Percentiles rank a stretch among this genome's conserved stretches.
These are phyloP conservation scores for Trichopus zeylanicus DNA, from an alignment of 116 monocot species.

Conservation along the genomic window DNA sequence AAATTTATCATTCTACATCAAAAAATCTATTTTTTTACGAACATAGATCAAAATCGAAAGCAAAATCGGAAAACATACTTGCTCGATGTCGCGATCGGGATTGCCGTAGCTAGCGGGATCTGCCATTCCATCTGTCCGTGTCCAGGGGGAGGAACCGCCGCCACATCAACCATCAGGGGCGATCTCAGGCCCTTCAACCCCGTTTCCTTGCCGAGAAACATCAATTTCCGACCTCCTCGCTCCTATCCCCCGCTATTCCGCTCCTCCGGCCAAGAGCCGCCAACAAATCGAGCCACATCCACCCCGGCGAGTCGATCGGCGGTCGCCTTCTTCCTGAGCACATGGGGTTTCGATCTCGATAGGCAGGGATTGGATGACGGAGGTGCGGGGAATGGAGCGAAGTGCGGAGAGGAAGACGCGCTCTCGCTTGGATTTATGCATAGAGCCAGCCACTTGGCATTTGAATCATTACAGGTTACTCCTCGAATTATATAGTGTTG, in stretches of 20 bases:
- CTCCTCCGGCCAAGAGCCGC: background rate
- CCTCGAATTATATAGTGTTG: too few species aligned
- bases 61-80: constrained; percentile 13
- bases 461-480: too few species aligned
- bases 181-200: background rate
- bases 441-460: too few species aligned
- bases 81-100: constrained; percentile 34
- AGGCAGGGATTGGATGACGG: too few species aligned
- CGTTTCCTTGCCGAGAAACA: background rate
- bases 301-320: background rate
- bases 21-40: too few species aligned
- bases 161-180: background rate
- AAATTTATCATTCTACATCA: too few species aligned
- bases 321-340: background rate
- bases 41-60: too few species aligned
- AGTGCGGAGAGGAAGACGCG: too few species aligned
- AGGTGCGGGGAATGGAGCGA: too few species aligned
- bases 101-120: constrained; percentile 36
- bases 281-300: background rate
- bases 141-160: background rate
- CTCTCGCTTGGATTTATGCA: too few species aligned
- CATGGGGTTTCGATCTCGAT: too few species aligned
- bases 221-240: background rate
- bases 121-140: constrained; percentile 44
- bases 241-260: background rate